A percentile compares a stretch with the other conserved stretches of the same genome.
These are phyloP conservation scores for Boletus sp. DNA, from an alignment of 768 basidiomycete species.

Conservation along the genomic window DNA sequence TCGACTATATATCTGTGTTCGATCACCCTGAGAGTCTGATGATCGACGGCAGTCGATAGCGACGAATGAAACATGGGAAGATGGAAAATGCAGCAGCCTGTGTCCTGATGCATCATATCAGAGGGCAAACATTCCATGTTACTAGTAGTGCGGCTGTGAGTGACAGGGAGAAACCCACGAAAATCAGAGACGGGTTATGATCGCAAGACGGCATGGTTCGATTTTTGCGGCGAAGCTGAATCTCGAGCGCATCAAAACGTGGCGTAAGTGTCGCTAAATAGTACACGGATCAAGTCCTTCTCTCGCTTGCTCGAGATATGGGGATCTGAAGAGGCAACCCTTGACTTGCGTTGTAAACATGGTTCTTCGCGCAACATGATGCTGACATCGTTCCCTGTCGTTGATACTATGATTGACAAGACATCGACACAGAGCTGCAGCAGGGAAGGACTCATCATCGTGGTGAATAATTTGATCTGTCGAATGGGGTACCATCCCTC, in stretches of 20 bases:
- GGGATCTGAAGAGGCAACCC: background rate
- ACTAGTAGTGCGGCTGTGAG: background rate
- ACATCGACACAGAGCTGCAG: too few relatives aligned
- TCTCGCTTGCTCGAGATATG: slow-evolving; percentile 11
- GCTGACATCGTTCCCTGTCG: background rate
- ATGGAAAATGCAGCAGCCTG: background rate
- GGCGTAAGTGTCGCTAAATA: background rate
- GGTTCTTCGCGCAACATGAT: background rate
- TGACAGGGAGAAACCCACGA: background rate
- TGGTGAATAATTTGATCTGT: background rate
- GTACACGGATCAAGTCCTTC: slow-evolving; percentile 10
- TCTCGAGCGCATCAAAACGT: slow-evolving; percentile 7
- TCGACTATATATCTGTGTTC: background rate
- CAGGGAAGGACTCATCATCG: too few relatives aligned
- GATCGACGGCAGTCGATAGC: background rate
- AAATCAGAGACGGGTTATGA: background rate
- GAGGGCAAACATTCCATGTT: background rate
- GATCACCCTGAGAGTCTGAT: background rate
- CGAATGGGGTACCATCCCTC: background rate
- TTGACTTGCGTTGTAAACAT: background rate
- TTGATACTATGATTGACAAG: background rate
- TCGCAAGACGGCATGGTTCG: background rate
- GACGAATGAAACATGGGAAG: background rate
- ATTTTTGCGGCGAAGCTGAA: background rate
- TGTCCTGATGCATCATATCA: background rate